Conservation (phyloP, 306 rosid genomes). For the Sicyos edulis region DNA sequence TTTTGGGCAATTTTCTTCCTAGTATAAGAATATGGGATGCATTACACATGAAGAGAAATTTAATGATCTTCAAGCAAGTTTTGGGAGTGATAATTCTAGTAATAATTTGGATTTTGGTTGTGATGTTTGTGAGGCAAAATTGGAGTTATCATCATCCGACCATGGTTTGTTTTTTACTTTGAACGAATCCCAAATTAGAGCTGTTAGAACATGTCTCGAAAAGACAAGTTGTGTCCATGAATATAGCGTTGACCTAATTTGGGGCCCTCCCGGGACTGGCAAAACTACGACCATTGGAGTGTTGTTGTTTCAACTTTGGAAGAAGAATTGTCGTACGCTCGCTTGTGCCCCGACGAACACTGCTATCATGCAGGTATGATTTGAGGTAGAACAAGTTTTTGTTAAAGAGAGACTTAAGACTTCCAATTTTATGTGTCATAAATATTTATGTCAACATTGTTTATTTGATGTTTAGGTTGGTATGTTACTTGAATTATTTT, state of each 20-base stretch:
- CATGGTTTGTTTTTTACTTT: constrained; percentile 25
- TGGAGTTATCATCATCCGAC: neutral
- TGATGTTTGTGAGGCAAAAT: neutral
- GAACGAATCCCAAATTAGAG: constrained; percentile 49
- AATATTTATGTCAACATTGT: neutral
- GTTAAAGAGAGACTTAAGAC: too few relatives aligned
- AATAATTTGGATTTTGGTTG: constrained; percentile 27
- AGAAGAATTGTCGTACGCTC: constrained; percentile 45
- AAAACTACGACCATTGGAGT: constrained; percentile 57
- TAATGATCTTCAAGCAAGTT: constrained; percentile 30
- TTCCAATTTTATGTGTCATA: too few relatives aligned
- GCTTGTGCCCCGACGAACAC: constrained; percentile 76
- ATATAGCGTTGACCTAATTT: constrained; percentile 49
- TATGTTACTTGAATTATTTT: neutral
- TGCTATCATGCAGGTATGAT: constrained; percentile 40
- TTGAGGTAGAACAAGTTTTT: neutral
- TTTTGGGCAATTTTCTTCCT: constrained; percentile 39
- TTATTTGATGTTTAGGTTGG: neutral
- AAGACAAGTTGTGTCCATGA: constrained; percentile 29
- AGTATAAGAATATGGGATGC: constrained; percentile 51
- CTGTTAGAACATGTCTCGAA: constrained; percentile 42
- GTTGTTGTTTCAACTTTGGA: constrained; percentile 36
- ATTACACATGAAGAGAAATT: constrained; percentile 29
- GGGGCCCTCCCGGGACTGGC: constrained; percentile 90
- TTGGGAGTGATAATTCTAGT: constrained; percentile 26